A percentile compares a stretch with the other conserved stretches of the same genome.
Conservation (phyloP, 2,329 filamentous ascomycete species). For the Aurifilum marmelostoma region DNA sequence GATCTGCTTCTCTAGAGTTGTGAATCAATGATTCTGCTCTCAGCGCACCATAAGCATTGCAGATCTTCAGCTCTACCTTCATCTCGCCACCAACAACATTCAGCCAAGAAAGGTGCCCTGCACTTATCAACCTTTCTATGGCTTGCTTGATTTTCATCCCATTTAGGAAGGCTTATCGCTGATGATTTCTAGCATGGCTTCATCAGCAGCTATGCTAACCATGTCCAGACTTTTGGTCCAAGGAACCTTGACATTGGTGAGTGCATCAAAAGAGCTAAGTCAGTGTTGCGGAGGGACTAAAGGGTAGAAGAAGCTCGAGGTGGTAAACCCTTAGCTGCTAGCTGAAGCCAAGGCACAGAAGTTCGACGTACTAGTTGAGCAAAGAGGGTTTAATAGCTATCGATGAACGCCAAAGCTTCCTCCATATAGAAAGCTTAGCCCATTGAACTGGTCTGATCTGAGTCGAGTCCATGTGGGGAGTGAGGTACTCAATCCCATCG, state of each 20-base stretch:
- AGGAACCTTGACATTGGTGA: too few species aligned
- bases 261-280: too few species aligned
- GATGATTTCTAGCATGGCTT: too few species aligned
- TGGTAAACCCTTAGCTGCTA: not conserved
- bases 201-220: too few species aligned
- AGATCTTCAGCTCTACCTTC: not conserved
- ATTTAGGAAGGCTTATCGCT: too few species aligned
- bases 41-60: not conserved
- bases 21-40: not conserved
- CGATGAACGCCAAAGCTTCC: accelerated
- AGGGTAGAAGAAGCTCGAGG: not conserved
- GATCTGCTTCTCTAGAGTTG: not conserved
- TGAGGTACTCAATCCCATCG: not conserved
- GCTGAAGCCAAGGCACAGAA: not conserved
- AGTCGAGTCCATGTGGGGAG: not conserved
- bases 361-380: not conserved
- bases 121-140: too few species aligned
- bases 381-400: not conserved
- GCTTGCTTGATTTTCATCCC: too few species aligned
- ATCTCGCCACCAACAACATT: not conserved
- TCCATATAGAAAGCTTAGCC: not conserved
- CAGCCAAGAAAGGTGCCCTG: too few species aligned
- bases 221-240: too few species aligned
- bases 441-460: not conserved
- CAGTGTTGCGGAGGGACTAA: not conserved